Percentiles rank a stretch among this genome's conserved stretches.
Evolutionary conservation across 768 basidiomycete genomes (phyloP).

Genomic region (Termitomyces sp.): DNA sequence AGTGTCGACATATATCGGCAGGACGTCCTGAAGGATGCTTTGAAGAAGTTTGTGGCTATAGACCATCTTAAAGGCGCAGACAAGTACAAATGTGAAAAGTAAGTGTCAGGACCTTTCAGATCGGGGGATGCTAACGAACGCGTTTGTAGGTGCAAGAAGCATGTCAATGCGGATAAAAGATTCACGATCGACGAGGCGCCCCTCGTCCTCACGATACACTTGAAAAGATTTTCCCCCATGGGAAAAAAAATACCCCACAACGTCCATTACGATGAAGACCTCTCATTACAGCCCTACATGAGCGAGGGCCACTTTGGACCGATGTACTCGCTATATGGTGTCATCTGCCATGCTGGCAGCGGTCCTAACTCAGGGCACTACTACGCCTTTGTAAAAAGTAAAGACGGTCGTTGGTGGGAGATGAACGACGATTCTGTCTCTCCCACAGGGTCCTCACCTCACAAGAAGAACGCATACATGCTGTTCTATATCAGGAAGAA

Average conservation of each 20-base stretch:
- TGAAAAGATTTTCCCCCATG: conserved; percentile 91
- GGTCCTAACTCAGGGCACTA: conserved; percentile 98
- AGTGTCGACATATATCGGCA: conserved; percentile 82
- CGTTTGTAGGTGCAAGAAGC: conserved; percentile 77
- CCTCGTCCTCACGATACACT: conserved; percentile 82
- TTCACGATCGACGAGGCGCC: conserved; percentile 91
- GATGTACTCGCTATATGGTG: conserved; percentile 82
- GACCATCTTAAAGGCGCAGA: conserved; percentile 87
- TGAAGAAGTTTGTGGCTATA: conserved; percentile 75
- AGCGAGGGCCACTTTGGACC: conserved; percentile 76
- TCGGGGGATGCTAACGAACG: neutral
- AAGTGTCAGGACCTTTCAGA: conserved; percentile 27
- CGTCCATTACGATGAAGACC: conserved; percentile 73
- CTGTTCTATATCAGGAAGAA: conserved; percentile 87
- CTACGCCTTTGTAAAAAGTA: conserved; percentile 76
- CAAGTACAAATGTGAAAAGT: conserved; percentile 99
- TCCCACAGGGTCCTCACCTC: conserved; percentile 38
- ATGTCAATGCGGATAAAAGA: conserved; percentile 85
- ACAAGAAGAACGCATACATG: conserved; percentile 84
- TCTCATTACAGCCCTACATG: conserved; percentile 79
- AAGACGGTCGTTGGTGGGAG: conserved; percentile 75
- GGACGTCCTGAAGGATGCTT: conserved; percentile 61
- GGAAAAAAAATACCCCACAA: conserved; percentile 82
- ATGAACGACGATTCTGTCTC: conserved; percentile 90
- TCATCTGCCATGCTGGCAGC: conserved; percentile 89